Base-by-base conservation (phyloP, 2,329 filamentous ascomycete genomes). In the Fusarium xylarioides region DNA sequence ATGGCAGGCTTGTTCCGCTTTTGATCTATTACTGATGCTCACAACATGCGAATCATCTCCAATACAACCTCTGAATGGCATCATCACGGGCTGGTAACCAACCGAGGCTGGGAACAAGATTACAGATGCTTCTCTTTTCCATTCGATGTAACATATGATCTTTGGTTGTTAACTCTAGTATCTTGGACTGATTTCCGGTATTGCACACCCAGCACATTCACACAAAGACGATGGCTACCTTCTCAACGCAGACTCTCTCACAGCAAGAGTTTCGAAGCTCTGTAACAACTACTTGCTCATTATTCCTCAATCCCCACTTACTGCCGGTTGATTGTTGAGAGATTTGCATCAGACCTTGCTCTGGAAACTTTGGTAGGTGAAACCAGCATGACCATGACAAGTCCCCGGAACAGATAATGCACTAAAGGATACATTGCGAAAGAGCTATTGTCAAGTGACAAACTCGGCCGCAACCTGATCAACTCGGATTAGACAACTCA, bases 1-100 rank as follows among this genome's bases (percentile, higher is more conserved):
- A 78, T 77, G 74, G 76, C 74, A 74, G 59, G 38, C 37, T 37
- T 54, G 50, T 59, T 74, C 66, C 66, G 53, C 35, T 74, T 67
- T 62, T 60, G 66, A 73, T 70, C 70, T 60, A 37, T 52, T 64
- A 28, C 23, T 64, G 57, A 49, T 49, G 40, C 32, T 28, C 34
- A 40, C n/a, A 19, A 47, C 35, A 42, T 70, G 66, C 65, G 58
- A 35, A 53, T 58, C 52, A 69, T 64, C 57, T 44, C 23, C 38
- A 61, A 46, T 60, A 40, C 34, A 54, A 50, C 52, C 38, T 66
- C 38, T 42, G 28, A 42, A 64, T 69, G 58, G 23, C 65, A 69
- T 65, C 58, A 58, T 64, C 35, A 40, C 19, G 19, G 26, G 44
- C 38, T 23, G 30, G 42, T 26, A 49, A n/a, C 34, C 47, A 55